Evolutionary conservation across 768 basidiomycete species (phyloP).

Genomic region (Boletus eberwhitei): DNA sequence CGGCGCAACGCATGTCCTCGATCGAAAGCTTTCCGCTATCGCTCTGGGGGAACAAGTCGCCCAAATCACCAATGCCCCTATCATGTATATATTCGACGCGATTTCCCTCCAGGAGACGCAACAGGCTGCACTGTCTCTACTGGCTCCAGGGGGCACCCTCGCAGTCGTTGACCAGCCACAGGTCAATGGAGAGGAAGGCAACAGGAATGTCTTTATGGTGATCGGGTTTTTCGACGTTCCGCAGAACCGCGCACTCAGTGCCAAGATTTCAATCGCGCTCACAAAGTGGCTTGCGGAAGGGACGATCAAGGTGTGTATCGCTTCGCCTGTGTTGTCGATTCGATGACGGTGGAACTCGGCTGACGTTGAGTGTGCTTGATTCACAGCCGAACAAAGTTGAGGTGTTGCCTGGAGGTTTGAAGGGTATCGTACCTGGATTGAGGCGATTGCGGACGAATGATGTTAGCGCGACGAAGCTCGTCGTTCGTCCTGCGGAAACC

Average conservation of each 20-base stretch:
- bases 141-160: conserved; percentile 31
- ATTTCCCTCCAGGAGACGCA: conserved; percentile 35
- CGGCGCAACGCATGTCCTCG: conserved; percentile 39
- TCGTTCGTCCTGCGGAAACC: conserved; percentile 25
- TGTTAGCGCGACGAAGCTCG: conserved; percentile 39
- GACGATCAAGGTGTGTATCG: conserved; percentile 11
- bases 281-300: conserved; percentile 18
- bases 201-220: conserved; percentile 1
- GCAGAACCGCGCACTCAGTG: conserved; percentile 6
- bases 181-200: neutral
- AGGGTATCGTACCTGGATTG: conserved; percentile 33
- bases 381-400: conserved; percentile 37
- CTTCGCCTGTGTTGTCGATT: neutral
- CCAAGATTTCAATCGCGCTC: conserved; percentile 8
- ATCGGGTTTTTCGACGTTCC: conserved; percentile 1
- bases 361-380: neutral
- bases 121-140: conserved; percentile 23
- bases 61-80: neutral
- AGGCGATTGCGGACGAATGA: conserved; percentile 25
- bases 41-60: conserved; percentile 8
- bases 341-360: too few species aligned
- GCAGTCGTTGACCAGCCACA: conserved; percentile 1
- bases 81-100: conserved; percentile 26
- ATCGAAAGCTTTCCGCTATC: conserved; percentile 21
- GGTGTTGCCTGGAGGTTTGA: conserved; percentile 36